Conservation (phyloP, 208 protist species). For the Crithidia acanthocephali region DNA sequence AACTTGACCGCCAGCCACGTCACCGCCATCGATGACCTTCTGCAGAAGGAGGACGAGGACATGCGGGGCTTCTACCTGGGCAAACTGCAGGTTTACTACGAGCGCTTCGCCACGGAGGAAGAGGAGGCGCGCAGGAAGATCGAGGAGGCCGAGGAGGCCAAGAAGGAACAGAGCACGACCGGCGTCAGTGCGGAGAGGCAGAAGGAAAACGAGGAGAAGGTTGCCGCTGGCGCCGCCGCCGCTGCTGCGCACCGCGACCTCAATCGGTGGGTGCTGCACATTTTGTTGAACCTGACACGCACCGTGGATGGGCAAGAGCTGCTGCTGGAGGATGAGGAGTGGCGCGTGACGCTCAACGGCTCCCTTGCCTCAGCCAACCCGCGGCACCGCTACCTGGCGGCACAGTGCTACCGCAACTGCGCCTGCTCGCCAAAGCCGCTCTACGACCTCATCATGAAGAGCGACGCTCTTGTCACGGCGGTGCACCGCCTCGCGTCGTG, state of each 20-base stretch:
- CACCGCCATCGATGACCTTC: constrained; percentile 69
- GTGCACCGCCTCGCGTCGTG: constrained; percentile 50
- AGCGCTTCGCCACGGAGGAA: constrained; percentile 35
- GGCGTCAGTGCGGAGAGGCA: constrained; percentile 5
- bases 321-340: constrained; percentile 80
- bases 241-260: constrained; percentile 50
- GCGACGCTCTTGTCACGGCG: constrained; percentile 43
- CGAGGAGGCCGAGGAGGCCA: constrained; percentile 31
- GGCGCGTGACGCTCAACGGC: constrained; percentile 47
- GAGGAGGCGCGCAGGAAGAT: constrained; percentile 16
- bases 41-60: constrained; percentile 82
- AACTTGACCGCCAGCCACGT: constrained; percentile 84
- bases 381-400: constrained; percentile 66
- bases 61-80: constrained; percentile 82
- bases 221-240: constrained; percentile 5
- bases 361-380: constrained; percentile 44
- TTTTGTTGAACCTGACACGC: constrained; percentile 84
- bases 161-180: not conserved
- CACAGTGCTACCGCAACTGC: constrained; percentile 85
- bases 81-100: constrained; percentile 73
- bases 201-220: constrained; percentile 19
- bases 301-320: constrained; percentile 68
- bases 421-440: constrained; percentile 45
- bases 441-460: constrained; percentile 53
- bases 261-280: constrained; percentile 76